Percentiles rank a stretch among this genome's conserved stretches.
Evolutionary conservation across 805 yeast genomes (phyloP).

Genomic region (Priceomyces castillae): DNA sequence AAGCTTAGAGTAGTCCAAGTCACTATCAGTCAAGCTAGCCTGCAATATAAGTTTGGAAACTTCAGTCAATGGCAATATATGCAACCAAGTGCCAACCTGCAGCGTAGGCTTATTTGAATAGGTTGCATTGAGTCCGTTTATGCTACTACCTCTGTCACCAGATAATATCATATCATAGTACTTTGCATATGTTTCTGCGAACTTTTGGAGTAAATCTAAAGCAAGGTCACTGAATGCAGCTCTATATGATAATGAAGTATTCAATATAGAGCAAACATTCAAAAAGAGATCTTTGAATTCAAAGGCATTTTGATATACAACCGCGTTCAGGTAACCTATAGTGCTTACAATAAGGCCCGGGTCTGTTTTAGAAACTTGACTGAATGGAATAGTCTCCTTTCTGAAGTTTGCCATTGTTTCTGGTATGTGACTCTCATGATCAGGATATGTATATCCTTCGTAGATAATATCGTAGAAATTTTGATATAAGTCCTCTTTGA

Average conservation of each 20-base stretch:
- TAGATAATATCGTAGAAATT: not conserved
- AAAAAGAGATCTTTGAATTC: slow-evolving; percentile 48
- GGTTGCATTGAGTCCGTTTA: slow-evolving; percentile 4
- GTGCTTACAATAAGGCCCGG: not conserved
- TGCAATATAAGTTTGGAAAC: slow-evolving; percentile 14
- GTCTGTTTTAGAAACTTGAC: not conserved
- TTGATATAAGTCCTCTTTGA: slow-evolving; percentile 52
- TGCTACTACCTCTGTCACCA: slow-evolving; percentile 21
- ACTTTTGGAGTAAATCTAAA: slow-evolving; percentile 34
- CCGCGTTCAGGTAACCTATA: slow-evolving; percentile 2
- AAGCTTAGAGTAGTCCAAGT: slow-evolving; percentile 11
- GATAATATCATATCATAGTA: slow-evolving; percentile 37
- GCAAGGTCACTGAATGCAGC: slow-evolving; percentile 49
- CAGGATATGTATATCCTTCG: slow-evolving; percentile 2
- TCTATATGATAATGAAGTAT: slow-evolving; percentile 60
- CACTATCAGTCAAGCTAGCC: slow-evolving; percentile 12
- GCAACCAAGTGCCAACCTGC: slow-evolving; percentile 33
- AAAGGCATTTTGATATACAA: slow-evolving; percentile 41
- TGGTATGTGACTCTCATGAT: slow-evolving; percentile 1
- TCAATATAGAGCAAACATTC: slow-evolving; percentile 50
- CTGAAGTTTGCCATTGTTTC: slow-evolving; percentile 2
- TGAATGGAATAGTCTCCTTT: slow-evolving; percentile 2
- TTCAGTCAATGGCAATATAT: slow-evolving; percentile 27
- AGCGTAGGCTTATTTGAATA: slow-evolving; percentile 18
- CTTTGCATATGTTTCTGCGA: slow-evolving; percentile 30